Base-by-base conservation (phyloP, 2,329 filamentous ascomycete genomes). In the Microdochium nivale region DNA sequence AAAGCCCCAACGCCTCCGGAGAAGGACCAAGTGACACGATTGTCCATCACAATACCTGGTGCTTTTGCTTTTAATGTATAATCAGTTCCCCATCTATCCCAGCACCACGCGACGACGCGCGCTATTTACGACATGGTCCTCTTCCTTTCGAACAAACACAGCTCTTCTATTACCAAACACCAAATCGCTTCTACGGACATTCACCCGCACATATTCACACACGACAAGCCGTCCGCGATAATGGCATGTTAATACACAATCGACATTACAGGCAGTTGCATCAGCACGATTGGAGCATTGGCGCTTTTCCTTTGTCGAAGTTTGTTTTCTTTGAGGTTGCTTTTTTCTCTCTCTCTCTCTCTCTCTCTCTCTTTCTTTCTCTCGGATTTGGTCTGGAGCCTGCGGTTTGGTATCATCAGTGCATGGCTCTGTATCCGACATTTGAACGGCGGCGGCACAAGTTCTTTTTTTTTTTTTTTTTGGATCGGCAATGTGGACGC, bases 1-100 rank as follows among this genome's bases (percentile, higher is more conserved):
- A 25, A 24, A 3, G 21, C 40, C 7, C 40, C 40, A 13, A 44
- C 40, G 13, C 40, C 40, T 3, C 40, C 40, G 19, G 48, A 49
- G 19, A 35, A 43, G 33, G 48, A 49, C 40, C 16, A 9, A 4
- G 51, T 21, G 16, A 44, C 40, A 37, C 51, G 30, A 7, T 46
- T 52, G n/a, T 52, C 51, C 27, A 23, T 52, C 14, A 35, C 47
- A 3, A 52, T 52, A 16, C 51, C 51, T 10, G 51, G 51, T 7
- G 51, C 51, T 21, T 52, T 49, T 51, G 30, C 43, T 32, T 23
- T 46, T 19, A 27, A 25, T 16, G 50, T 32, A 46, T 35, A 25
- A 40, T 30, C 21, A 24, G 19, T 48, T 48, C 3, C 21, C 19
- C 35, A 8, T 33, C n/a, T 23, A 35, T 23, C n/a, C 3, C 19